Evolutionary conservation across 148 eudicot species (phyloP).

Genomic region (Limonium bicolor): DNA sequence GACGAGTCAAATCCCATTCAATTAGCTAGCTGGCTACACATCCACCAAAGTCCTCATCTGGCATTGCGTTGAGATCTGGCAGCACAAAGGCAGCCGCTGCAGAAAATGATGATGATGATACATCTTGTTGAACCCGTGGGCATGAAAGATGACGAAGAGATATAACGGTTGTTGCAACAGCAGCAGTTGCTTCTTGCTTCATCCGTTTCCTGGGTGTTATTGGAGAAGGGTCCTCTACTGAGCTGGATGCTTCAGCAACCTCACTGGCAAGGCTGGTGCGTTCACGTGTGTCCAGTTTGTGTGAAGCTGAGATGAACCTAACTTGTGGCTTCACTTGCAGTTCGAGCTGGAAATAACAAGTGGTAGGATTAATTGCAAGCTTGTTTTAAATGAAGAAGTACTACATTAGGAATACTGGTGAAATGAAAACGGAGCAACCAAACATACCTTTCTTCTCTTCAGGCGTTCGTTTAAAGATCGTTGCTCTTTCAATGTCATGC

Average conservation of each 20-base stretch:
- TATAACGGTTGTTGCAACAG: not conserved
- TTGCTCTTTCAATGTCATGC: slow-evolving; percentile 21
- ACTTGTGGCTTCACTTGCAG: not conserved
- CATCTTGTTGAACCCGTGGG: not conserved
- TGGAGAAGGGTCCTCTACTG: slow-evolving; percentile 1
- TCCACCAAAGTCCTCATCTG: not conserved
- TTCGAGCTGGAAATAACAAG: not conserved
- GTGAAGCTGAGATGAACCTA: not conserved
- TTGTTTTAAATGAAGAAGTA: not conserved
- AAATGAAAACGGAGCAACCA: not conserved
- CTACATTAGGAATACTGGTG: not conserved
- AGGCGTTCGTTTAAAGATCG: slow-evolving; percentile 28
- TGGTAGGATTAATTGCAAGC: not conserved
- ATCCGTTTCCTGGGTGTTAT: not conserved
- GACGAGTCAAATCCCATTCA: too few relatives aligned
- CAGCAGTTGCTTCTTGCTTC: too few relatives aligned
- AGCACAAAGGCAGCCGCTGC: slow-evolving; percentile 1
- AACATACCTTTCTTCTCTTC: slow-evolving; percentile 44
- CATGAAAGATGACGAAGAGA: not conserved
- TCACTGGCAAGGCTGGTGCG: not conserved
- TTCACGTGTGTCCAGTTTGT: not conserved
- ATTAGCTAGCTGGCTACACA: too few relatives aligned
- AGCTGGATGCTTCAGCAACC: not conserved
- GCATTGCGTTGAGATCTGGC: slow-evolving; percentile 8
- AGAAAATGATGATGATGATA: not conserved